Base-by-base conservation (phyloP, 495 filamentous ascomycete genomes). In the Amniculicola lignicola region DNA sequence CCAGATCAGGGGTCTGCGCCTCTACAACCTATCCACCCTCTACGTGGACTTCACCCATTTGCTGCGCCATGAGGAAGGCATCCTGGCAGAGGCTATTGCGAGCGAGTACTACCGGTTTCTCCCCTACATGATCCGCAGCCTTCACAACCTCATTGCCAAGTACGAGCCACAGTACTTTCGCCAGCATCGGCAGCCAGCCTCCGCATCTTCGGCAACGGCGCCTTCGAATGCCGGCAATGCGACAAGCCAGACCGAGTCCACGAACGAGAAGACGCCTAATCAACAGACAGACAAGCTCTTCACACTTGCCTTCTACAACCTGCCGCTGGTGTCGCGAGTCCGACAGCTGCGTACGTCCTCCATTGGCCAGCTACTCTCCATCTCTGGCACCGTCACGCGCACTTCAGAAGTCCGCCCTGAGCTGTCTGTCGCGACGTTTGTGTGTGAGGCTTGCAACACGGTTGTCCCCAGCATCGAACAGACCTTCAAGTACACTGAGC, bases 281-380 rank as follows among this genome's bases (percentile, higher is more conserved):
- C 93, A 95, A 67, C 89, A 95, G 70, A 96, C 94, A 4, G 93
- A 99, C 70, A 96, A 95, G 71, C 72, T 97, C 14, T 99, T 99
- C 66, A 79, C 90, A 14, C 77, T 97, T 23, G 94, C 94, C 11
- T 96, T 97, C 69, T 96, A 96, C 75, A 96, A 97, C 68, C 75
- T 99, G 16, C 92, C 93, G 1, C 77, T 96, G n/a, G 88, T 96
- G 24, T 93, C 91, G 3, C 80, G 93, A 59, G 77, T 99, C 53
- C 86, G 93, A 50, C 85, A 90, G 61, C 79, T 99, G 52, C 85
- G 93, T 19, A 95, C 93, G 22, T 77, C 78, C n/a, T 87, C 93
- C 57, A 91, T 99, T 59, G 93, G 93, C 44, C 86, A 90, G 58
- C 80, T 99, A 27, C 82, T 92, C 11, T 95, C 92, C 1, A 90